Evolutionary conservation across 139 green algal genomes (phyloP).

Genomic region (Zygnema circumcarinatum): DNA sequence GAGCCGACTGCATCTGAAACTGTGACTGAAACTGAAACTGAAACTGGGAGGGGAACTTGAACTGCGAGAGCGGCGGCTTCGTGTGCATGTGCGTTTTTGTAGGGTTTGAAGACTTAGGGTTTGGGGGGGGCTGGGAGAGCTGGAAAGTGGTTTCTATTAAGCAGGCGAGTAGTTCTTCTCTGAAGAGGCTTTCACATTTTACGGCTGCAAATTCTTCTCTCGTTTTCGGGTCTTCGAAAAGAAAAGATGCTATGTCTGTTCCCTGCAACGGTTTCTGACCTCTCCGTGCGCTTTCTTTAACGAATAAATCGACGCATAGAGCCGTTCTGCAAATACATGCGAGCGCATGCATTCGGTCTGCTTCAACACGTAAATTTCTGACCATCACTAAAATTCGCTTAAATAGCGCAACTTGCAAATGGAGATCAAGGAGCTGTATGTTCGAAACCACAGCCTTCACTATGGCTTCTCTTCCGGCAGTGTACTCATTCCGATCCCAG

Average conservation of each 20-base stretch:
- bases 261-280: conserved; percentile 48
- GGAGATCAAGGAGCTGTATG: conserved; percentile 53
- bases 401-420: conserved; percentile 57
- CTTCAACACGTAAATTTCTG: conserved; percentile 46
- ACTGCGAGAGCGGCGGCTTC: too few species aligned
- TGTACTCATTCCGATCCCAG: conserved; percentile 58
- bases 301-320: conserved; percentile 55
- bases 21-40: too few species aligned
- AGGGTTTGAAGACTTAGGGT: too few species aligned
- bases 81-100: too few species aligned
- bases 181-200: conserved; percentile 25
- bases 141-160: conserved; percentile 56
- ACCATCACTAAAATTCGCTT: conserved; percentile 58
- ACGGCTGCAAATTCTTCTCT: conserved; percentile 27
- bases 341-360: conserved; percentile 56
- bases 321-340: conserved; percentile 54
- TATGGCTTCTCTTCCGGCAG: conserved; percentile 53
- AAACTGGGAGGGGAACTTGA: too few species aligned
- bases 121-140: conserved; percentile 15
- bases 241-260: conserved; percentile 53
- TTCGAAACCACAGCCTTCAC: conserved; percentile 58
- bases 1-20: conserved; percentile 27
- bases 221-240: conserved; percentile 53
- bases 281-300: conserved; percentile 37
- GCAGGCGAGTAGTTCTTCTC: conserved; percentile 55